phyloP scores from a whole-genome alignment of 768 basidiomycete species.

The Coprinellus micaceus region DNA sequence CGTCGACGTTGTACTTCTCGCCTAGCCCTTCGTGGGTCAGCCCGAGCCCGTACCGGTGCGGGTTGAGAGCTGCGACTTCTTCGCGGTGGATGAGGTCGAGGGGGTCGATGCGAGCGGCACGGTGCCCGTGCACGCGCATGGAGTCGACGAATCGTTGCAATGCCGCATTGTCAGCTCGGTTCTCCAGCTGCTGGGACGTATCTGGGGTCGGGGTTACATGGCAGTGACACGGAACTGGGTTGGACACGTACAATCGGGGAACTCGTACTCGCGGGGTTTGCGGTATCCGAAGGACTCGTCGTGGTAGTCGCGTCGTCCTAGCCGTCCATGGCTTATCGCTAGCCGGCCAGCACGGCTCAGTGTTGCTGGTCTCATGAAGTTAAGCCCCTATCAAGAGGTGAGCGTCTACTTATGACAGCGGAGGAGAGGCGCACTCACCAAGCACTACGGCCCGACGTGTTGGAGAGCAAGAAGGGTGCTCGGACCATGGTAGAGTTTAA shows the following conservation, averaged over 20 bases:
- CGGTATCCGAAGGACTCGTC: constrained; percentile 81
- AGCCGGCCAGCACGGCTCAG: background rate
- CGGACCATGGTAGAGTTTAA: background rate
- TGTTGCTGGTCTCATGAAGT: background rate
- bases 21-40: background rate
- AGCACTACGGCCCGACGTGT: too few species aligned
- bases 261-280: constrained; percentile 53
- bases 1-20: constrained; percentile 67
- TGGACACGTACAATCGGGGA: constrained; percentile 65
- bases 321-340: background rate
- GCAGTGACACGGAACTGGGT: background rate
- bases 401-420: too few species aligned
- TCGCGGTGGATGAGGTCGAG: constrained; percentile 84
- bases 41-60: constrained; percentile 69
- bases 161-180: constrained; percentile 69
- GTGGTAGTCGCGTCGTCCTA: constrained; percentile 45
- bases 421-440: too few species aligned
- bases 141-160: constrained; percentile 87
- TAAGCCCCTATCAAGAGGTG: too few species aligned
- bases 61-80: constrained; percentile 70
- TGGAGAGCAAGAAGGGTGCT: background rate
- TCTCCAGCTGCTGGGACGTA: constrained; percentile 59
- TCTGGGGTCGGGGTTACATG: constrained; percentile 36
- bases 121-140: constrained; percentile 79
- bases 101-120: constrained; percentile 84